Evolutionary conservation across 345 rosid genomes (phyloP), one percentile per base, ranked within the genome.

Genomic region (Turritis glabra): DNA sequence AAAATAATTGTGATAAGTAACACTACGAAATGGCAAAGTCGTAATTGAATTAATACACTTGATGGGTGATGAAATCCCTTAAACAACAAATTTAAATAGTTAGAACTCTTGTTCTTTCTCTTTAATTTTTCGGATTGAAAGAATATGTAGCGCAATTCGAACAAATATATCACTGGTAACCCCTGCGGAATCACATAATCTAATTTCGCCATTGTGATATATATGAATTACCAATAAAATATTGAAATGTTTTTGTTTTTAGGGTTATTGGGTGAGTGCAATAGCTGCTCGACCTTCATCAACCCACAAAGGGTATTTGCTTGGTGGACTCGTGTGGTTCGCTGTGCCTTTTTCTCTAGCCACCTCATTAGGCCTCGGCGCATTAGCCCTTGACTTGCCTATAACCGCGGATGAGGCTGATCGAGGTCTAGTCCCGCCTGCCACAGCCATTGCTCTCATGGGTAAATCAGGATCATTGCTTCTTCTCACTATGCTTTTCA

Each of bases 181-280:
- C 8, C 46, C 14, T 23, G 30, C 41, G 15, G 12, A 64, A 64
- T 64, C 55, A 27, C 35, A 9, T 27, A 17, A 7, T 32, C 18
- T 1, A 23, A 27, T 44, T 18, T 64, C 14, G 17, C 50, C 22
- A 44, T 17, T 44, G 17, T n/a, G 10, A 8, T 46, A 46, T 30
- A 19, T 46, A 47, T 14, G 52, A 25, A 18, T 47, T 19, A 17
- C 9, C 5, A 46, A 17, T 17, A 46, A 8, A 18, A n/a, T n/a
- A n/a, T 51, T 17, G 8, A 18, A 21, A 25, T 52, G 17, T 23
- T 7, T 13, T 14, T 50, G 44, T 14, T 55, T 19, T 14, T 30
- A 93, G 98, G 96, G 98, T 27, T 93, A 93, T 70, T 93, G 98
- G 98, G 90, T 93, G 72, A 89, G 97, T 81, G 97, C 98, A 26